A percentile compares a stretch with the other conserved stretches of the same genome.
These are phyloP conservation scores for Alloteropsis semialata DNA, from an alignment of 176 grass and related monocot species.

Conservation along the genomic window DNA sequence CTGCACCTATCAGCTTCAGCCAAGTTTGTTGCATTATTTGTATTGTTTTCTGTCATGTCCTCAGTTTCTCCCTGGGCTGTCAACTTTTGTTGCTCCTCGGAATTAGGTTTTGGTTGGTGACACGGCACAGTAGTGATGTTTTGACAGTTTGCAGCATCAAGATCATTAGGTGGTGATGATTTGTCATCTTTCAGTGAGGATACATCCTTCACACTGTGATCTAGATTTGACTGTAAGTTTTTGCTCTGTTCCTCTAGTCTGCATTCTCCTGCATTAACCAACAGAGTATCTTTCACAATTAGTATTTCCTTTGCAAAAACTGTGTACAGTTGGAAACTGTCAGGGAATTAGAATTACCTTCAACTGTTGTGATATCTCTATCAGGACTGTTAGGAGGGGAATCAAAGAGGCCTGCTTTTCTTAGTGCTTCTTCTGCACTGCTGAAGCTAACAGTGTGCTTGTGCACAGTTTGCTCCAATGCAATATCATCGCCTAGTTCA, in stretches of 20 bases:
- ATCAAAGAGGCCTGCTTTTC: conserved; percentile 83
- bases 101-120: conserved; percentile 16
- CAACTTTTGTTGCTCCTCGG: conserved; percentile 26
- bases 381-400: conserved; percentile 82
- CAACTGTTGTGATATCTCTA: conserved; percentile 16
- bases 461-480: background rate
- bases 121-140: background rate
- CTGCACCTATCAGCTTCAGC: conserved; percentile 1
- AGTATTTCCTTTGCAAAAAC: background rate
- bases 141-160: conserved; percentile 20
- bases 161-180: conserved; percentile 1
- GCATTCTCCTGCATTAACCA: conserved; percentile 10
- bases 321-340: background rate
- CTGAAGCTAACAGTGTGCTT: conserved; percentile 29
- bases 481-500: conserved; percentile 22
- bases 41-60: conserved; percentile 27
- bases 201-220: conserved; percentile 6
- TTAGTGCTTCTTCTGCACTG: conserved; percentile 67
- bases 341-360: conserved; percentile 35
- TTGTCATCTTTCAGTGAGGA: conserved; percentile 19
- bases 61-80: background rate
- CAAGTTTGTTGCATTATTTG: background rate
- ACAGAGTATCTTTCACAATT: background rate
- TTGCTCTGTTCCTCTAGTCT: background rate
- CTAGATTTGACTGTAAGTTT: conserved; percentile 24